A percentile compares a stretch with the other conserved stretches of the same genome.
These are phyloP conservation scores for Acidomyces sp. DNA, from an alignment of 495 filamentous ascomycete genomes.

Conservation along the genomic window DNA sequence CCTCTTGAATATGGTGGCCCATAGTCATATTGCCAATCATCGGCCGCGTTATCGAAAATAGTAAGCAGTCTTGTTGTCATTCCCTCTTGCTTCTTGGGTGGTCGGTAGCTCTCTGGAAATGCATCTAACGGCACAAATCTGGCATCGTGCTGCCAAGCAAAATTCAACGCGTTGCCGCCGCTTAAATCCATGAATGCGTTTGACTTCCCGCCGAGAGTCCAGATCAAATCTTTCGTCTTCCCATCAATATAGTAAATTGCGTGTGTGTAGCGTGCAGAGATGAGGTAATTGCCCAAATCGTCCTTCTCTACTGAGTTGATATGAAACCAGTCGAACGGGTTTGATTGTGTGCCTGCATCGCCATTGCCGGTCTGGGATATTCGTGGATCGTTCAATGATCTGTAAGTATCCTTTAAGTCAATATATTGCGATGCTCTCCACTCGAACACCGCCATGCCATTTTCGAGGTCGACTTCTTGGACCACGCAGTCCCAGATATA, in stretches of 20 bases:
- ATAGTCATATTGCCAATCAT: neutral
- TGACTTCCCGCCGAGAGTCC: conserved; percentile 19
- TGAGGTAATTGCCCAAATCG: conserved; percentile 17
- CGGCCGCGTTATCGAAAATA: conserved; percentile 41
- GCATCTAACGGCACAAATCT: conserved; percentile 4
- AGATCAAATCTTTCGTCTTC: conserved; percentile 12
- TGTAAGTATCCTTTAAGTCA: conserved; percentile 16
- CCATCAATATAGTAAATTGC: conserved; percentile 19
- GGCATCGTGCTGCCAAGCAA: conserved; percentile 21
- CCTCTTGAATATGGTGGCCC: conserved; percentile 1
- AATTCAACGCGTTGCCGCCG: conserved; percentile 12
- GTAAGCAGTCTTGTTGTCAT: conserved; percentile 38
- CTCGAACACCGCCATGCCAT: conserved; percentile 23
- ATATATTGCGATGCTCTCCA: conserved; percentile 31
- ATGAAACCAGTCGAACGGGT: conserved; percentile 20
- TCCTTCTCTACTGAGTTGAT: conserved; percentile 24
- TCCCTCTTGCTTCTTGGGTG: neutral
- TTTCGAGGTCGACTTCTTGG: conserved; percentile 21
- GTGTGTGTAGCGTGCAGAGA: conserved; percentile 17
- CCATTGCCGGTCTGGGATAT: neutral
- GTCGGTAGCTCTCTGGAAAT: neutral
- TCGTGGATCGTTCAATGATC: neutral
- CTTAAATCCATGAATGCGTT: conserved; percentile 15
- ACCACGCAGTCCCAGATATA: conserved; percentile 12
- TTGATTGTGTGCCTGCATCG: neutral